Conservation (phyloP, 441 rosid species). For the Euphorbia corollata region DNA sequence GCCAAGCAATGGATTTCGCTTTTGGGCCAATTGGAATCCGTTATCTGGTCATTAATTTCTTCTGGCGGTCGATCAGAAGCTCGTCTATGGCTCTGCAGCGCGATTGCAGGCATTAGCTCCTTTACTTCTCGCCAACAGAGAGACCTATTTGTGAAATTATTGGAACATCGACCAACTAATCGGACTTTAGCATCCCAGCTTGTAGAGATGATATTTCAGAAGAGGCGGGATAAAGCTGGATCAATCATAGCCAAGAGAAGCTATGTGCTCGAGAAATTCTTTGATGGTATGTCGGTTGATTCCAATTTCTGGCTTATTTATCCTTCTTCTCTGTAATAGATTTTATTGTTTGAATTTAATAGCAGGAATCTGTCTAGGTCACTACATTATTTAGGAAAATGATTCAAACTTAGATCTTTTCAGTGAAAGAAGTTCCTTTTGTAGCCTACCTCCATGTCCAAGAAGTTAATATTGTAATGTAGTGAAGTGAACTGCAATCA, state of each 20-base stretch:
- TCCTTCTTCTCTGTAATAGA: background rate
- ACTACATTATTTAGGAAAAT: background rate
- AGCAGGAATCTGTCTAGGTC: background rate
- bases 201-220: conserved; percentile 52
- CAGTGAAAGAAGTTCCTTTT: background rate
- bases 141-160: conserved; percentile 46
- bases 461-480: background rate
- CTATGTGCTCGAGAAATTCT: conserved; percentile 60
- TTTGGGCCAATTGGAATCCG: conserved; percentile 42
- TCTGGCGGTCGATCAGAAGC: conserved; percentile 61
- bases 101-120: conserved; percentile 35
- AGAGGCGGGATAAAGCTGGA: conserved; percentile 46
- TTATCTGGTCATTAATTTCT: conserved; percentile 49
- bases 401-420: background rate
- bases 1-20: conserved; percentile 34
- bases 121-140: conserved; percentile 38
- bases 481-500: background rate
- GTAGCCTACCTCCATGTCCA: background rate
- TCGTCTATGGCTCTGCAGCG: conserved; percentile 66
- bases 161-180: conserved; percentile 40
- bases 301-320: too few species aligned
- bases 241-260: conserved; percentile 51
- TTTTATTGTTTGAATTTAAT: background rate
- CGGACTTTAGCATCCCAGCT: conserved; percentile 51
- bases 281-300: conserved; percentile 40